A percentile compares a stretch with the other conserved stretches of the same genome.
These are phyloP conservation scores for Podospora tetraspora DNA, from an alignment of 495 filamentous ascomycete species.

Conservation along the genomic window DNA sequence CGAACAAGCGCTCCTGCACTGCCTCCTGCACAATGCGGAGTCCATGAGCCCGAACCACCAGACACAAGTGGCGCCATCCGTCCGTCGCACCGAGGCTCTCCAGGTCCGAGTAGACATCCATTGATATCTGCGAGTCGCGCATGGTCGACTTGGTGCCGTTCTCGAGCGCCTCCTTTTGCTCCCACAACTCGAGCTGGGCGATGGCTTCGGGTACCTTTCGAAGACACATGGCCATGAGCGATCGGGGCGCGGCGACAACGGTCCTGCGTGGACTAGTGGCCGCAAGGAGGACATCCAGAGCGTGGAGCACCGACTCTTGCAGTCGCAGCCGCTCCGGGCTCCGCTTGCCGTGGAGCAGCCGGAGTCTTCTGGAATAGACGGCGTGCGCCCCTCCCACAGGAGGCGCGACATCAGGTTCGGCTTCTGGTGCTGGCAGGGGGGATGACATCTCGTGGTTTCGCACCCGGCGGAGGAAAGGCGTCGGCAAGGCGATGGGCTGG, in stretches of 20 bases:
- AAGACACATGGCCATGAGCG: slow-evolving; percentile 61
- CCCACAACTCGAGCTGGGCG: slow-evolving; percentile 50
- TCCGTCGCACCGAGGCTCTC: slow-evolving; percentile 53
- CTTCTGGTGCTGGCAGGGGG: background rate
- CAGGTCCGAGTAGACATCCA: slow-evolving; percentile 60
- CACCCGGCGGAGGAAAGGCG: slow-evolving; percentile 26
- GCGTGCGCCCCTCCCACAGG: background rate
- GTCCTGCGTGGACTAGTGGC: slow-evolving; percentile 31
- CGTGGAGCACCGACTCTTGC: slow-evolving; percentile 38
- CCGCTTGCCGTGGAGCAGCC: slow-evolving; percentile 9
- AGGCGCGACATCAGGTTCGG: background rate
- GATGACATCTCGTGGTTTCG: slow-evolving; percentile 23
- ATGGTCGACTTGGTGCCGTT: slow-evolving; percentile 41
- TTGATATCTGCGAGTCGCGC: slow-evolving; percentile 34
- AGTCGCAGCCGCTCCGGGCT: slow-evolving; percentile 13
- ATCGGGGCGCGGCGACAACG: slow-evolving; percentile 27
- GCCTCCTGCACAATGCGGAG: slow-evolving; percentile 52
- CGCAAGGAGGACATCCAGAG: slow-evolving; percentile 44
- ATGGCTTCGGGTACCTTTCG: slow-evolving; percentile 62
- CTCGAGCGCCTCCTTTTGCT: slow-evolving; percentile 44
- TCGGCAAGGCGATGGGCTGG: slow-evolving; percentile 22
- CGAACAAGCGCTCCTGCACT: slow-evolving; percentile 44
- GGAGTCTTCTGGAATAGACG: background rate
- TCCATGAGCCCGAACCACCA: slow-evolving; percentile 64
- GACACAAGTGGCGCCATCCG: slow-evolving; percentile 62